Evolutionary conservation across 1,284 basidiomycete genomes (phyloP).

Genomic region (Trichosporon coremiiforme): DNA sequence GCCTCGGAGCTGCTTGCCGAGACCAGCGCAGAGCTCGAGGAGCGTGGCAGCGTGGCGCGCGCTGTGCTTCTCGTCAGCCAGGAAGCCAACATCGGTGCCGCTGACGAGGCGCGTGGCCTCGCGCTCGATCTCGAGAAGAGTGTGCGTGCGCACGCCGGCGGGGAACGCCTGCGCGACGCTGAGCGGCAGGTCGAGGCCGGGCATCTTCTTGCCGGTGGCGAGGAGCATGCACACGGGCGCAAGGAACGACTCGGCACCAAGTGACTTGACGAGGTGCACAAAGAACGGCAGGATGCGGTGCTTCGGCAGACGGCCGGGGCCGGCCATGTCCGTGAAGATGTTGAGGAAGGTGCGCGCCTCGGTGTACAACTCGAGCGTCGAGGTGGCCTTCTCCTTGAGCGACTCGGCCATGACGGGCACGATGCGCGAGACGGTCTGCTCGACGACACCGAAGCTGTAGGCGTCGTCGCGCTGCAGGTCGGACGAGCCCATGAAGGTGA

Average conservation of each 20-base stretch:
- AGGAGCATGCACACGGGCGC: slow-evolving; percentile 83
- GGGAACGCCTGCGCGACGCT: slow-evolving; percentile 66
- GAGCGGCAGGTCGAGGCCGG: slow-evolving; percentile 61
- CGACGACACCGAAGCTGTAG: slow-evolving; percentile 92
- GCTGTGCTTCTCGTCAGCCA: slow-evolving; percentile 21
- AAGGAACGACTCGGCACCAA: slow-evolving; percentile 80
- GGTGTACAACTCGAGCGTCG: slow-evolving; percentile 66
- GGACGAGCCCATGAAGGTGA: slow-evolving; percentile 98
- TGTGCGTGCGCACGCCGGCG: slow-evolving; percentile 62
- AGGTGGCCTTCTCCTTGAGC: slow-evolving; percentile 62
- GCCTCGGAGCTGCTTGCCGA: slow-evolving; percentile 40
- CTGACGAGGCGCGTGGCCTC: slow-evolving; percentile 68
- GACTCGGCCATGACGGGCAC: slow-evolving; percentile 88
- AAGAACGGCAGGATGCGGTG: slow-evolving; percentile 69
- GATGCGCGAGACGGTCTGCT: slow-evolving; percentile 90
- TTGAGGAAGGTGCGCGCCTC: slow-evolving; percentile 52
- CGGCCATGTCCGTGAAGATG: slow-evolving; percentile 58
- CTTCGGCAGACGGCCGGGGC: slow-evolving; percentile 47
- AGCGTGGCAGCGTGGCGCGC: slow-evolving; percentile 48
- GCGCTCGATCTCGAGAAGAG: slow-evolving; percentile 66
- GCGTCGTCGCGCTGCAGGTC: slow-evolving; percentile 95
- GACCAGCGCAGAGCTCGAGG: slow-evolving; percentile 62
- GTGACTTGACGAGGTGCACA: slow-evolving; percentile 80
- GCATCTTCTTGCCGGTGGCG: slow-evolving; percentile 66
- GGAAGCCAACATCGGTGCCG: slow-evolving; percentile 48